Evolutionary conservation across 2,329 filamentous ascomycete genomes (phyloP), one percentile per base, ranked within the genome.

Genomic region (Diplocarpon rosae): DNA sequence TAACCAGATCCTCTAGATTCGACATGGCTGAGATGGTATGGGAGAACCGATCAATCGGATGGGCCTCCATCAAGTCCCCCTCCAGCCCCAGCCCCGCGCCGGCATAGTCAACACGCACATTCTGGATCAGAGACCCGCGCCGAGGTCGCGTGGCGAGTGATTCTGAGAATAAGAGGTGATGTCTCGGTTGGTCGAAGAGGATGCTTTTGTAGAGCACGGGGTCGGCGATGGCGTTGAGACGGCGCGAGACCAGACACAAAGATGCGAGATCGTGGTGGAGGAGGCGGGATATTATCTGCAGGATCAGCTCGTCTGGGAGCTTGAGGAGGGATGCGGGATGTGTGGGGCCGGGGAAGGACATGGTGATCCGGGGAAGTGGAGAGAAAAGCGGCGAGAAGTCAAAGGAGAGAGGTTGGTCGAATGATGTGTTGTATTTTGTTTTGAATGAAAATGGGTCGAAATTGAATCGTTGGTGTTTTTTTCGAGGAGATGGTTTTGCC

Each of bases 1-100:
- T 61, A 42, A 70, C 65, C 5, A 72, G 59, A 11, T 61, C 66
- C 53, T 69, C 66, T 17, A 72, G 58, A 54, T 72, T 72, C 15
- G 66, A 69, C 69, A 72, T 72, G 40, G 65, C 65, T 3, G 67
- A 67, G 29, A 72, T 66, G 35, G 68, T 67, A 49, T 66, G 66
- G 17, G 67, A 68, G 20, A 72, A 60, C 42, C 61, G 63, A 52
- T 71, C 69, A 45, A 66, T 63, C 35, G 60, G 63, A 45, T 62
- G 59, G 30, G 34, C 35, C n/a, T 33, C 37, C 4, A 56, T 60
- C 43, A 68, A 58, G 32, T 65, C 61, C 37, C 65, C 62, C 36
- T 70, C 57, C n/a, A 65, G 62, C 29, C 63, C 63, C 46, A 71
- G 58, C 49, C 69, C 63, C 24, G 62, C 64, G 34, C 61, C 60